Base-by-base conservation (phyloP, 768 basidiomycete genomes). In the Auricularia auricula-judae region DNA sequence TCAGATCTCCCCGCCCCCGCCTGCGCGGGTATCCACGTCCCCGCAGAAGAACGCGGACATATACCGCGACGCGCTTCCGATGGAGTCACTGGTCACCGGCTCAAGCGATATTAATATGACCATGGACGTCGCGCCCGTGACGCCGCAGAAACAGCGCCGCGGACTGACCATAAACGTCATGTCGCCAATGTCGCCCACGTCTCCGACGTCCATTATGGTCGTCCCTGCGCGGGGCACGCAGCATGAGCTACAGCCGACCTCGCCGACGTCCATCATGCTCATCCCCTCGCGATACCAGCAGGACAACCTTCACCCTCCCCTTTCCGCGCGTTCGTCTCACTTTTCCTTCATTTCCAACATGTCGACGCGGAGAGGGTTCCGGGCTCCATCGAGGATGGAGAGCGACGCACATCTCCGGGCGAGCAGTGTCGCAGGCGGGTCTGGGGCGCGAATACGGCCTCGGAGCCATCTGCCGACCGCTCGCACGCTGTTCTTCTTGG, bases 401-500 rank as follows among this genome's bases (percentile, higher is more conserved):
- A 29, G 34, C 14, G 14, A 14, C 16, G 56, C 23, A 34, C 56
- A 29, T 59, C 29, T 59, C 23, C 23, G 34, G 14, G 8, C 23
- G 34, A 10, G 23, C 23, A 59, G 56, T 33, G 29, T 10, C 5
- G 23, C 56, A 18, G 39, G 39, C 39, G 7, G 39, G 7, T 42
- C 34, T 4, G 56, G 14, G 2, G 34, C 23, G 56, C 29, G 29
- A 29, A 23, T 34, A 23, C 29, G 23, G 1, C 56, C 29, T 5
- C 56, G 29, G 7, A 59, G 23, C 56, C 23, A 59, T 59, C 56
- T 12, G 8, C 23, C 56, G 1, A 59, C 56, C 11, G 56, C 56
- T 8, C 56, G 56, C 14, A 29, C 34, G 14, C 75, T 88, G n/a
- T 90, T 90, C 74, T 89, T 86, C 85, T 64, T 86, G 0, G 88